Evolutionary conservation across 257 asterid genomes (phyloP), one percentile per base, ranked within the genome.

Genomic region (Solanum tarapatanum): DNA sequence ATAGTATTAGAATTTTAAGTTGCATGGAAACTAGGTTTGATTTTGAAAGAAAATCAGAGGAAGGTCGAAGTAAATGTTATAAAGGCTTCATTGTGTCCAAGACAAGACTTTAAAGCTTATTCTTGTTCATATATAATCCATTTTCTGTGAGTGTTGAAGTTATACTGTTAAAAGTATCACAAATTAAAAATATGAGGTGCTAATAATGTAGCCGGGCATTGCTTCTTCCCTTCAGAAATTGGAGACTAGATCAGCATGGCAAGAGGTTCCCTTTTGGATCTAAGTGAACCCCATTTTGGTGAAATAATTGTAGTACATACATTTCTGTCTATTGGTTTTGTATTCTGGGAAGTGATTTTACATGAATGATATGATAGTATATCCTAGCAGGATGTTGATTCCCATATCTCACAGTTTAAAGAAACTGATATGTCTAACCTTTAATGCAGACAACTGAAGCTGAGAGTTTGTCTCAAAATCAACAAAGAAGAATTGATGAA

Each of bases 361-460:
- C 69, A 70, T 69, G 87, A 70, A 75, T 43, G 51, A 70, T 36
- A 30, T 39, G 35, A 28, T 28, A 85, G 87, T 8, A 72, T 60
- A 48, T 23, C 32, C 30, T 37, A 41, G 76, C 77, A 85, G 82
- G 66, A 24, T 28, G 83, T 41, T 85, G 33, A 19, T 43, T 26
- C 14, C 30, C 19, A 17, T 28, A 37, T n/a, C 64, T 36, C 69
- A 26, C 69, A 28, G 85, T 80, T 48, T 45, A 45, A 79, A 45
- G 28, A 36, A 74, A 74, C 28, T 45, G 28, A 36, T 28, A 37
- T 80, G 17, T 33, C 69, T 80, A 28, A 32, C 24, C 26, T 76
- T 86, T 37, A 86, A 41, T 90, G 45, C 95, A 95, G 98, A 88
- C 87, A 41, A 86, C 86, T 36, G 95, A 91, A 89, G 94, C 92